Percentiles rank a stretch among this genome's conserved stretches.
These are phyloP conservation scores for Sordaria brevicollis DNA, from an alignment of 495 filamentous ascomycete species.

Conservation along the genomic window DNA sequence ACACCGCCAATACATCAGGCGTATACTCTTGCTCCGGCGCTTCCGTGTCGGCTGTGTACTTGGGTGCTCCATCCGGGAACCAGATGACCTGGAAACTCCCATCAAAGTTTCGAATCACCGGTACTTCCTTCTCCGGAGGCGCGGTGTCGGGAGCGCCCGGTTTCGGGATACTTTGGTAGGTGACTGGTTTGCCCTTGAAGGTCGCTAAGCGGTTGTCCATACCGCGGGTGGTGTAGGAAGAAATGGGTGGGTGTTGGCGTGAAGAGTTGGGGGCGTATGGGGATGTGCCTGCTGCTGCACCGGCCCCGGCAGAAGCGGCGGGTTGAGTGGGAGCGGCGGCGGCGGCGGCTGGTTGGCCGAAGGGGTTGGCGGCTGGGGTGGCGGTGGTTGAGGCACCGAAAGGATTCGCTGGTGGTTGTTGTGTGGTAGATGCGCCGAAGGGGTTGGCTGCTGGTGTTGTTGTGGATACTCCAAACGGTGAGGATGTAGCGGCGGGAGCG, in stretches of 20 bases:
- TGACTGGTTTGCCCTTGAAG: constrained; percentile 33
- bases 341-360: background rate
- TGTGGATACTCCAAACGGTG: constrained; percentile 23
- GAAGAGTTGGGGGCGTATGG: constrained; percentile 32
- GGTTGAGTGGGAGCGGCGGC: constrained; percentile 2
- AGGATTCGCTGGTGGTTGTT: background rate
- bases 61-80: constrained; percentile 61
- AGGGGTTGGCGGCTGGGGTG: constrained; percentile 7
- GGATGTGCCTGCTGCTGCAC: constrained; percentile 3
- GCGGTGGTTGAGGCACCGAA: constrained; percentile 19
- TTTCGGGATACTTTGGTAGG: constrained; percentile 12
- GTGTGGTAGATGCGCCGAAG: background rate
- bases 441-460: constrained; percentile 4
- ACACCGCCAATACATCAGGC: constrained; percentile 39
- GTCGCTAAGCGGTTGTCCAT: constrained; percentile 21
- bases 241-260: constrained; percentile 32
- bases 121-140: constrained; percentile 11
- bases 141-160: background rate
- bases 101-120: constrained; percentile 27
- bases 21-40: constrained; percentile 34
- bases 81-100: constrained; percentile 47
- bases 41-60: constrained; percentile 43
- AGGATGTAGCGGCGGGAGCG: constrained; percentile 15
- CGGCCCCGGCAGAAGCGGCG: background rate
- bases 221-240: constrained; percentile 23